These are phyloP conservation scores for Proliferodiscus dingleyae DNA, from an alignment of 2,329 filamentous ascomycete species.

Conservation along the genomic window DNA sequence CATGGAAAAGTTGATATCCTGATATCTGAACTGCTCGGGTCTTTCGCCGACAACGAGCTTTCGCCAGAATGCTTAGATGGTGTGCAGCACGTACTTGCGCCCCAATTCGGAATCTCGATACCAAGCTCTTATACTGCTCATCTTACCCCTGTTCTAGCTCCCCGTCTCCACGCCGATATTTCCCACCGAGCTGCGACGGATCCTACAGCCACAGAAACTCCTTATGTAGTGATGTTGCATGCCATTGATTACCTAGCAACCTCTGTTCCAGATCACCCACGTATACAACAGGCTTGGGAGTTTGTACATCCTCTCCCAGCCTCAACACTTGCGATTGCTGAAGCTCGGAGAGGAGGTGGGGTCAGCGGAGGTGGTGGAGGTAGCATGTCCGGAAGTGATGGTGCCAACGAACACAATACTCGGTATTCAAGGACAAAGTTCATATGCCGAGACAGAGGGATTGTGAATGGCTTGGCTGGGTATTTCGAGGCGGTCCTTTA, in stretches of 20 bases:
- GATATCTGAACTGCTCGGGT: conserved; percentile 88
- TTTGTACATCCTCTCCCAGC: conserved; percentile 71
- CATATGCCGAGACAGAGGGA: conserved; percentile 70
- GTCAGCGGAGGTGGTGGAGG: conserved; percentile 64
- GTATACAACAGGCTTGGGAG: conserved; percentile 75
- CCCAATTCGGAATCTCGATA: conserved; percentile 83
- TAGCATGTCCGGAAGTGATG: conserved; percentile 68
- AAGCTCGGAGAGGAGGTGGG: conserved; percentile 57
- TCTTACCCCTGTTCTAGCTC: conserved; percentile 84
- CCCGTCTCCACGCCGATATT: conserved; percentile 80
- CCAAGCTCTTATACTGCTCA: conserved; percentile 91
- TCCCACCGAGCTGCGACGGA: conserved; percentile 56
- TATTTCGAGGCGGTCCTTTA: conserved; percentile 99
- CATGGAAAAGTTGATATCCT: conserved; percentile 80
- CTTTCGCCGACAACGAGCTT: conserved; percentile 94
- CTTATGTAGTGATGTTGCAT: conserved; percentile 91
- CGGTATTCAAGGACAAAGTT: conserved; percentile 77
- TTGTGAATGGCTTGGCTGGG: conserved; percentile 85
- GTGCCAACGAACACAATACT: conserved; percentile 86
- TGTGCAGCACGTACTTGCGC: conserved; percentile 80
- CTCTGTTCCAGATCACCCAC: conserved; percentile 48
- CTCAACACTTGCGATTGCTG: conserved; percentile 48
- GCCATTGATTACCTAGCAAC: conserved; percentile 82
- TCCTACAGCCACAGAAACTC: conserved; percentile 74
- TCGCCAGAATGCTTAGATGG: conserved; percentile 96